Evolutionary conservation across 2,329 filamentous ascomycete species (phyloP), one percentile per base, ranked within the genome.

Genomic region (Mycocentrospora acerina): DNA sequence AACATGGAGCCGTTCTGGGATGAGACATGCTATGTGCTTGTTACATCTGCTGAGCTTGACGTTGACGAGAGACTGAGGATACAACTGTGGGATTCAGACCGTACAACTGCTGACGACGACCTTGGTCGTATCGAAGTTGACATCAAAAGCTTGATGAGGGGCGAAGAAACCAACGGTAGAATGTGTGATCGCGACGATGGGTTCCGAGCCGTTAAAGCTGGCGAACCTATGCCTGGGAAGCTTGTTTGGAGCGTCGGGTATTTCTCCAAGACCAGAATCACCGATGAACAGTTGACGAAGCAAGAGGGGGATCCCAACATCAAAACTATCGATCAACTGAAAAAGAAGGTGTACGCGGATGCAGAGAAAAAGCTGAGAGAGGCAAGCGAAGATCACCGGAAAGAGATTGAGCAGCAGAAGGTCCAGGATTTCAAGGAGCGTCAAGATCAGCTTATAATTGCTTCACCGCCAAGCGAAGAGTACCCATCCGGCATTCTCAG

Each of bases 21-120:
- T 24, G 86, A 90, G 60, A 84, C 80, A 33, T 78, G 78, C 15
- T 84, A 79, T 41, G 67, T 89, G n/a, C 69, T 87, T 1, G 83
- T 89, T 2, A 82, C 83, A 0, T 75, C 81, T 0, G 81, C 87
- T 47, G 85, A 89, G 58, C 64, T 89, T 9, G 85, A 89, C 44
- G 84, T 86, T 0, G 78, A 83, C 15, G 85, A 88, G 64, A 80
- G 78, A 24, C 61, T 90, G 8, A 77, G 84, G 3, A 57, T 89
- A 1, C 84, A 88, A 55, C 71, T 89, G 0, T 90, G 85, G 85
- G 86, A 90, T 52, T 86, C 83, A 2, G 86, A 89, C 59, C 80
- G 81, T 29, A 76, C 80, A 35, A 84, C 81, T 2, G 85, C 85
- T 1, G 85, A 89, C 55, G 85, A 89, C 51, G 85, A 89, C 53